These are phyloP conservation scores for Colletotrichum sp. DNA, from an alignment of 2,329 filamentous ascomycete genomes.

Conservation along the genomic window DNA sequence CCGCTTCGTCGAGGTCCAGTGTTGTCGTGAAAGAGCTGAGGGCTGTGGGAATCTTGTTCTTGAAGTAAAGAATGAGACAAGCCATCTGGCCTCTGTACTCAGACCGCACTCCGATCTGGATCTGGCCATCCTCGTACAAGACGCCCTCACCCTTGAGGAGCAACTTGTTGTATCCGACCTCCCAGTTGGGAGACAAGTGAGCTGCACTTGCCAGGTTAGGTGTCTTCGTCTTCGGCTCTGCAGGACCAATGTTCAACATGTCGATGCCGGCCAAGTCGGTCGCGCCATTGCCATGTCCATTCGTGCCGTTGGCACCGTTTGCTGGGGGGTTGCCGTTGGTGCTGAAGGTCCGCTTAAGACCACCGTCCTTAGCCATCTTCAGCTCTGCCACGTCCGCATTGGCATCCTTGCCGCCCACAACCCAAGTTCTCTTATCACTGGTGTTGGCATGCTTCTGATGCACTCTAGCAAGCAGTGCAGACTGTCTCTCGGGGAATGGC, in stretches of 20 bases:
- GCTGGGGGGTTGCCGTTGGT: constrained; percentile 52
- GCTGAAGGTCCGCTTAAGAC: constrained; percentile 87
- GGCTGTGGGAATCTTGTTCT: constrained; percentile 85
- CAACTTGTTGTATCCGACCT: constrained; percentile 84
- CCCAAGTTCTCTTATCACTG: constrained; percentile 95
- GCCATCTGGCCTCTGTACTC: constrained; percentile 97
- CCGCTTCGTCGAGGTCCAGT: constrained; percentile 76
- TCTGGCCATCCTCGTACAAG: constrained; percentile 92
- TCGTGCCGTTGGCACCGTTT: constrained; percentile 53
- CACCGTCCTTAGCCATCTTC: constrained; percentile 78
- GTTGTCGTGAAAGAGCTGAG: constrained; percentile 95
- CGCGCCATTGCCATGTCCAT: constrained; percentile 54
- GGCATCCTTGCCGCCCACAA: constrained; percentile 95
- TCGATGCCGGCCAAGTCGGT: constrained; percentile 84
- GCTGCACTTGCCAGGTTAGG: constrained; percentile 92
- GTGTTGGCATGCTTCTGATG: constrained; percentile 94
- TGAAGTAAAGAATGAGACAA: constrained; percentile 94
- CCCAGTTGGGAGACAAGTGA: constrained; percentile 94
- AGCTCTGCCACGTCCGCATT: constrained; percentile 84
- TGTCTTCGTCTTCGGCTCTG: constrained; percentile 65
- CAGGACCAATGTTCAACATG: constrained; percentile 66
- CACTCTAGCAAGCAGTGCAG: constrained; percentile 86
- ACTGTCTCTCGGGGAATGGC: constrained; percentile 93
- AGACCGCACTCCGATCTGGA: constrained; percentile 89
- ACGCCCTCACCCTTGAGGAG: constrained; percentile 84